Conservation (phyloP, 345 rosid species). For the Populus pruinosa region DNA sequence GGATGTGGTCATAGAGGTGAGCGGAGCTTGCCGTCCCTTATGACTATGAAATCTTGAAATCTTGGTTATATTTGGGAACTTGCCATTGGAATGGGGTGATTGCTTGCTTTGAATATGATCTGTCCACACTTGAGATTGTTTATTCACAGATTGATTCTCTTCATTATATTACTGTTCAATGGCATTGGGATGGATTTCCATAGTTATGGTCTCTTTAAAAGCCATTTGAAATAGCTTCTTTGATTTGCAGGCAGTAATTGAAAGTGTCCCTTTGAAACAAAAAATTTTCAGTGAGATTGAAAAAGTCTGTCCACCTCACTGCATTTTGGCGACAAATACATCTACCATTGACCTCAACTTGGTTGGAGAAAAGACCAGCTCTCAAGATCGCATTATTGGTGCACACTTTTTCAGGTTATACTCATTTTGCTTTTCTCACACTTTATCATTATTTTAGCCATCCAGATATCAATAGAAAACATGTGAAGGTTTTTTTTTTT, state of each 20-base stretch:
- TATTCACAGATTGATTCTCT: slow-evolving; percentile 4
- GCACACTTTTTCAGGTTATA: slow-evolving; percentile 95
- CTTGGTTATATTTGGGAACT: neutral
- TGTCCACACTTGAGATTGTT: neutral
- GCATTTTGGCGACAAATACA: slow-evolving; percentile 91
- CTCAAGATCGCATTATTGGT: slow-evolving; percentile 83
- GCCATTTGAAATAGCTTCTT: slow-evolving; percentile 9
- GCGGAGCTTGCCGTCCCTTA: neutral
- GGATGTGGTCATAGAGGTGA: slow-evolving; percentile 94
- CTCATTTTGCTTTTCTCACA: neutral
- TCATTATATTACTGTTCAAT: neutral
- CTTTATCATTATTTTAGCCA: neutral
- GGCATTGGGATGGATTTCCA: slow-evolving; percentile 1
- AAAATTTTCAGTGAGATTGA: slow-evolving; percentile 80
- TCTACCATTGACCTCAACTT: slow-evolving; percentile 76
- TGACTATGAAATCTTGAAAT: neutral
- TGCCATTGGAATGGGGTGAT: neutral
- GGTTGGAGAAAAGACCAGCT: slow-evolving; percentile 70
- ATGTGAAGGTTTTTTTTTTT: neutral
- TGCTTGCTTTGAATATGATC: neutral
- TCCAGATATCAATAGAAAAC: neutral
- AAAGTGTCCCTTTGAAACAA: slow-evolving; percentile 79
- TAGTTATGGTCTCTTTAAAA: neutral
- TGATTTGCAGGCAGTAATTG: slow-evolving; percentile 82
- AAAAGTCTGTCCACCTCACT: slow-evolving; percentile 71